Conservation (phyloP, 2,329 filamentous ascomycete genomes). For the Dothideomycetes sp. region DNA sequence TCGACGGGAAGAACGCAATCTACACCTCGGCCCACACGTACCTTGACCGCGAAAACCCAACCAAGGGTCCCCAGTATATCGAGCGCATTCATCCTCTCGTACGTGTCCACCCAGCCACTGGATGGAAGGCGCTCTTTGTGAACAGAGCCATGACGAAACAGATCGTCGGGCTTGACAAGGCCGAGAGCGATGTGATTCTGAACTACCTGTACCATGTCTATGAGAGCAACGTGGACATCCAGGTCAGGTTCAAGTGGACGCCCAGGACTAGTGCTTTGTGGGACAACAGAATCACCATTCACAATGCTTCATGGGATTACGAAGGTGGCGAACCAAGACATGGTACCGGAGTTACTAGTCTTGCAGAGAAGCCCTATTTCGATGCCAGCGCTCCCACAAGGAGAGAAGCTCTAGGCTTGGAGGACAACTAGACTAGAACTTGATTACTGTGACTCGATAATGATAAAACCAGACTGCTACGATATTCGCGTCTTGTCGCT, state of each 20-base stretch:
- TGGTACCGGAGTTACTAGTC: constrained; percentile 58
- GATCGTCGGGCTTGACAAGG: constrained; percentile 58
- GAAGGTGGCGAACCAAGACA: constrained; percentile 56
- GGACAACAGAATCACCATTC: constrained; percentile 66
- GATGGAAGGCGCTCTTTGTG: constrained; percentile 64
- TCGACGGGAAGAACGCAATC: constrained; percentile 55
- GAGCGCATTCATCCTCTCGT: constrained; percentile 60
- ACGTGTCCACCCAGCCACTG: constrained; percentile 59
- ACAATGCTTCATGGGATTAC: constrained; percentile 67
- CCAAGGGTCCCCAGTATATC: constrained; percentile 52
- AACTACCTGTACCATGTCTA: constrained; percentile 58
- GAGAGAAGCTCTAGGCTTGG: constrained; percentile 53
- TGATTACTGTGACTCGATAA: too few species aligned
- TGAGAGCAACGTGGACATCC: constrained; percentile 59
- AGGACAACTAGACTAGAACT: too few species aligned
- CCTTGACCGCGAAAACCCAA: constrained; percentile 51
- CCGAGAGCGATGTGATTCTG: constrained; percentile 57
- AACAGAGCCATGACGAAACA: constrained; percentile 58
- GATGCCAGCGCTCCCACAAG: constrained; percentile 53
- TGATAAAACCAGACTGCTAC: too few species aligned
- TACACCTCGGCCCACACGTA: constrained; percentile 58
- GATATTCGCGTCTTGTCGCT: too few species aligned
- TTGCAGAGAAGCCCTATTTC: constrained; percentile 63
- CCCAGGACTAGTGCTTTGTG: constrained; percentile 55
- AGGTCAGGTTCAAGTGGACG: constrained; percentile 62